A percentile compares a stretch with the other conserved stretches of the same genome.
Evolutionary conservation across 2,329 filamentous ascomycete genomes (phyloP).

Genomic region (Aspergillus japonicus): DNA sequence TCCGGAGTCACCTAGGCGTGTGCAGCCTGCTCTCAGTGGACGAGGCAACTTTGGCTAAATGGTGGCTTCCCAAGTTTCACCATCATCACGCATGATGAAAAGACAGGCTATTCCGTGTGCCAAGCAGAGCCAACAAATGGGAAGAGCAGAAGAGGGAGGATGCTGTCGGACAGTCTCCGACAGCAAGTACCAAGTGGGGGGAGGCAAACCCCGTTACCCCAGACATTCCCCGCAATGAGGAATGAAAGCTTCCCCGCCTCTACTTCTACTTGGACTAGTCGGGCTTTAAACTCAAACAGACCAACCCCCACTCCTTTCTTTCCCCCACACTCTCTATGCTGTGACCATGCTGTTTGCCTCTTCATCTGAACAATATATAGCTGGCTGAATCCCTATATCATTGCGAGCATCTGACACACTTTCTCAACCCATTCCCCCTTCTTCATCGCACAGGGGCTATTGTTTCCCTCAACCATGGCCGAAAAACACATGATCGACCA

Average conservation of each 20-base stretch:
- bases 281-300: no score
- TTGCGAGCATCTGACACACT: not conserved
- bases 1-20: not conserved
- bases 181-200: not conserved
- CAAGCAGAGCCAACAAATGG: not conserved
- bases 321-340: no score
- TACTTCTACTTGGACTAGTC: no score
- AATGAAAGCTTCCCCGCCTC: not conserved
- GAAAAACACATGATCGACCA: constrained; percentile 12
- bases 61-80: not conserved
- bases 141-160: not conserved
- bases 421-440: not conserved
- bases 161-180: not conserved
- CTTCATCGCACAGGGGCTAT: not conserved
- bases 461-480: constrained; percentile 3
- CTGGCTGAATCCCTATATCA: not conserved
- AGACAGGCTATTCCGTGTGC: not conserved
- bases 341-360: no score
- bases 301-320: no score
- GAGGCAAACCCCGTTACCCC: not conserved
- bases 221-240: not conserved
- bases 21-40: not conserved
- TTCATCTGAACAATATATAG: not conserved
- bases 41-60: not conserved
- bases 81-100: not conserved